Conservation (phyloP, 2,329 filamentous ascomycete genomes). For the Epichloe elymi region DNA sequence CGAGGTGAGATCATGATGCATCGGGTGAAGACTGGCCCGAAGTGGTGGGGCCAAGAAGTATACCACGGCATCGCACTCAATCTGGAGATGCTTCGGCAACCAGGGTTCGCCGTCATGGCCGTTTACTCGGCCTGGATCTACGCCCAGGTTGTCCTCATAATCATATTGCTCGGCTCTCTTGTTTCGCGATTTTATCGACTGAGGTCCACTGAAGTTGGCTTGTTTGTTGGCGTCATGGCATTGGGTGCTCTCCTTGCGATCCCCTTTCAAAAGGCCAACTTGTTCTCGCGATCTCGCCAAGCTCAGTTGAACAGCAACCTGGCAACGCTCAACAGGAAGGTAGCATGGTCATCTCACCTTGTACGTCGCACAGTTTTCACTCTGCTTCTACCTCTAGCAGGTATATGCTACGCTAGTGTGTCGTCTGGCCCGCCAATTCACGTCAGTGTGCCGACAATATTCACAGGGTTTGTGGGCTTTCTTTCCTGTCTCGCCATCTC, state of each 20-base stretch:
- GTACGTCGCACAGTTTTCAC: conserved; percentile 56
- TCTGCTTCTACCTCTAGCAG: conserved; percentile 51
- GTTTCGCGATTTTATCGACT: conserved; percentile 55
- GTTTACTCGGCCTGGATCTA: conserved; percentile 71
- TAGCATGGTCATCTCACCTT: conserved; percentile 61
- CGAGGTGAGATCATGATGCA: conserved; percentile 69
- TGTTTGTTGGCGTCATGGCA: conserved; percentile 51
- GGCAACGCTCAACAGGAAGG: conserved; percentile 49
- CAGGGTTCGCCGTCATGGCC: conserved; percentile 58
- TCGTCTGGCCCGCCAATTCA: conserved; percentile 49
- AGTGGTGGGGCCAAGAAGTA: conserved; percentile 66
- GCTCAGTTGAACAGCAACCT: conserved; percentile 47
- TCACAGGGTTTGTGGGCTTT: conserved; percentile 55
- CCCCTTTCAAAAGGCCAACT: conserved; percentile 58
- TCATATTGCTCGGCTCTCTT: conserved; percentile 60
- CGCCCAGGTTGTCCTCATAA: conserved; percentile 59
- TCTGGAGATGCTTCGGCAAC: conserved; percentile 58
- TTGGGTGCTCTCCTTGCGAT: conserved; percentile 57
- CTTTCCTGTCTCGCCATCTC: conserved; percentile 60
- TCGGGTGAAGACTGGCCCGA: conserved; percentile 55
- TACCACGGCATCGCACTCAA: conserved; percentile 56
- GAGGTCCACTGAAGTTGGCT: conserved; percentile 50
- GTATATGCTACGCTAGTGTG: conserved; percentile 53
- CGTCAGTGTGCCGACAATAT: conserved; percentile 49
- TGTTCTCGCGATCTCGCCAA: conserved; percentile 53